phyloP scores from a whole-genome alignment of 768 basidiomycete species.

The Russula abietina region DNA sequence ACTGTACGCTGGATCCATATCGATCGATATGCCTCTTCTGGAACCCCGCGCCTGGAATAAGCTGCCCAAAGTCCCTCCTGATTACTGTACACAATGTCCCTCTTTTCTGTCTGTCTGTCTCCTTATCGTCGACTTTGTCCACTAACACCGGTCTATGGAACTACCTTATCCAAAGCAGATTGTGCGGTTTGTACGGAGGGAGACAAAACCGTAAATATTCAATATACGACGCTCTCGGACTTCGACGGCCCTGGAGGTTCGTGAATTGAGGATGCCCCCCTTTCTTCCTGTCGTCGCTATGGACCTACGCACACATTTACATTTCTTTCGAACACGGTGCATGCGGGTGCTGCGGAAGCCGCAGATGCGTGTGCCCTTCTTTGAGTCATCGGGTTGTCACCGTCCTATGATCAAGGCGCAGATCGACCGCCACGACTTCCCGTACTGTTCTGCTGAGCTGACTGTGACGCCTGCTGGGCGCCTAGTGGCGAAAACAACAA shows the following conservation, averaged over 20 bases:
- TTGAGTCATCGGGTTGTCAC: background rate
- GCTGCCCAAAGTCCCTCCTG: background rate
- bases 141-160: background rate
- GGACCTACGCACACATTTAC: background rate
- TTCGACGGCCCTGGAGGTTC: background rate
- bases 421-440: conserved; percentile 1
- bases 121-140: background rate
- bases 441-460: background rate
- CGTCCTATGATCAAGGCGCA: background rate
- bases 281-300: no score
- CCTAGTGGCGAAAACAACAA: background rate
- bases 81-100: background rate
- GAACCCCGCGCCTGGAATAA: conserved; percentile 5
- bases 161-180: background rate
- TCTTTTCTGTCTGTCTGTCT: background rate
- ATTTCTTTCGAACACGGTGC: no score
- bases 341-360: conserved; percentile 9
- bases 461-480: background rate
- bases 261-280: background rate
- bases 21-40: conserved; percentile 10
- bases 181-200: no score
- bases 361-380: no score
- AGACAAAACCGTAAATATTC: background rate
- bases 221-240: background rate
- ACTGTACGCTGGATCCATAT: conserved; percentile 12